Base-by-base conservation (phyloP, 768 basidiomycete species). In the Lenzites betulinus region DNA sequence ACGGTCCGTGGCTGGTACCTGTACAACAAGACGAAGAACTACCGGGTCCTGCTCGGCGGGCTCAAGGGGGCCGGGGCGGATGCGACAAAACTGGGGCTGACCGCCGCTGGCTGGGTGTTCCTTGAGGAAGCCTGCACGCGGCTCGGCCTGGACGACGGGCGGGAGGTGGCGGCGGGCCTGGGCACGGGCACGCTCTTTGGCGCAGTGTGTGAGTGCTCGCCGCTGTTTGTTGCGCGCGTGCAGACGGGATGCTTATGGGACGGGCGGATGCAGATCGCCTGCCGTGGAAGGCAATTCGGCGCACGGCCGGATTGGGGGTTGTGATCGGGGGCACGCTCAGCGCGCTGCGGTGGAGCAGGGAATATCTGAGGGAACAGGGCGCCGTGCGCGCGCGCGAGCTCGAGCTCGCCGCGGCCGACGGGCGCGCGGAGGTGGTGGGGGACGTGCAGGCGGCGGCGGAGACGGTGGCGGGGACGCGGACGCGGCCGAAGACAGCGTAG, bases 11-110 rank as follows among this genome's bases (percentile, higher is more conserved):
- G 94, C 59, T 95, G 94, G 93, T 96, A 95, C 74, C 90, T 93
- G 67, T 95, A 96, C 84, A 90, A 93, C 72, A 95, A 95, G 79
- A 94, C 92, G 28, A 96, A 95, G 74, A 95, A 95, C 78, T 95
- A 95, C 79, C 80, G 84, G 66, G 84, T 94, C 66, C 81, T 93
- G 69, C 79, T 86, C 62, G 88, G 82, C 0, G 93, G 83, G 9
- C 70, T 95, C 70, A 84, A 83, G 67, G 86, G 84, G 16, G 93
- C 83, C 7, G 88, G 81, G 1, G 62, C 64, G 57, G 84, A 91
- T 51, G 87, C 81, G 1, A 64, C 72, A 52, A 80, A 78, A 67
- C 74, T 93, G 41, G 80, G 79, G 15, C 66, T 71, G 13, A 71
- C 75, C n/a, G 83, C 76, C 42, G 64, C 77, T 20, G 77, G 73